A percentile compares a stretch with the other conserved stretches of the same genome.
Conservation (phyloP, 2,329 filamentous ascomycete species). For the Penicillium decumbens region DNA sequence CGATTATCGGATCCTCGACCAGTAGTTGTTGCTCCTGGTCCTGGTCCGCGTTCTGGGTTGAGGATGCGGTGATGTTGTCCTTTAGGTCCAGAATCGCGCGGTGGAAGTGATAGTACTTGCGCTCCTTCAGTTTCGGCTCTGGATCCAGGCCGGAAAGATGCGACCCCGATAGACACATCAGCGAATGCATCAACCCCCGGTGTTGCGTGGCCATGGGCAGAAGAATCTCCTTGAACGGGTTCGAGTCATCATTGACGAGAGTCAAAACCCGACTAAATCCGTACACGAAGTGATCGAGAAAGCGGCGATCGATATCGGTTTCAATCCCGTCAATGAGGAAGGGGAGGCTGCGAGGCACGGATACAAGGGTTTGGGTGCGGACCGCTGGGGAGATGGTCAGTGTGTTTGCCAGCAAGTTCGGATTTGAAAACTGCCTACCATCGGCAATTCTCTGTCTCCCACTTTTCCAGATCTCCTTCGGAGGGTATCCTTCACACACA, state of each 20-base stretch:
- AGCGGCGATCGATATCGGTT: constrained; percentile 70
- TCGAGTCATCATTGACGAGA: constrained; percentile 72
- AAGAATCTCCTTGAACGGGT: constrained; percentile 80
- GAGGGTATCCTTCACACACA: constrained; percentile 83
- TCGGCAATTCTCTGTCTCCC: constrained; percentile 72
- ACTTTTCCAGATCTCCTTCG: constrained; percentile 81
- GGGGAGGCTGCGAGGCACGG: constrained; percentile 47
- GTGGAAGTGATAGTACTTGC: constrained; percentile 54
- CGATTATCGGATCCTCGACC: constrained; percentile 57
- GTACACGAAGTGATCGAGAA: constrained; percentile 77
- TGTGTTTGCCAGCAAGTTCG: neutral
- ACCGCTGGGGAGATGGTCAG: constrained; percentile 22
- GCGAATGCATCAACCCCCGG: constrained; percentile 81
- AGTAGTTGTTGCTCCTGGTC: constrained; percentile 35
- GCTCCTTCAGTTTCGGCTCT: constrained; percentile 49
- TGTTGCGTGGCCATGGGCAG: constrained; percentile 76
- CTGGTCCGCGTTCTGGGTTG: constrained; percentile 6
- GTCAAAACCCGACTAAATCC: constrained; percentile 76
- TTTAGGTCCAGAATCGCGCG: constrained; percentile 39
- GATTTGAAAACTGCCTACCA: constrained; percentile 34
- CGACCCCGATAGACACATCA: constrained; percentile 75
- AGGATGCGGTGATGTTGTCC: constrained; percentile 36
- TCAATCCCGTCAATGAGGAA: constrained; percentile 75
- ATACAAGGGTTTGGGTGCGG: constrained; percentile 31
- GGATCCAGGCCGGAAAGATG: constrained; percentile 57